These are phyloP conservation scores for Calonectria honghensis DNA, from an alignment of 2,329 filamentous ascomycete species.

Conservation along the genomic window DNA sequence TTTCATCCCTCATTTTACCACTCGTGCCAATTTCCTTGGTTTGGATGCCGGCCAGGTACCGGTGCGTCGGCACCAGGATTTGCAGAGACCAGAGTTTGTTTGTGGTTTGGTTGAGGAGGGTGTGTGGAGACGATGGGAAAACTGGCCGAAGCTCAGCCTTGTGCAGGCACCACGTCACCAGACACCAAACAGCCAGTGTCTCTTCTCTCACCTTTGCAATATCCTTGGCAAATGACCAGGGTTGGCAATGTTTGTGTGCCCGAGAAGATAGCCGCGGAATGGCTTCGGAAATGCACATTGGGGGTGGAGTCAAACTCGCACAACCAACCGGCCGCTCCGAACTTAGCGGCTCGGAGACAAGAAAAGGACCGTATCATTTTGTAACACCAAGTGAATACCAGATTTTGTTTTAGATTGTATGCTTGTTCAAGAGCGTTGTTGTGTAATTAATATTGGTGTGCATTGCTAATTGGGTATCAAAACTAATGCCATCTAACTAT, in stretches of 20 bases:
- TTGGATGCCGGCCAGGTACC: neutral
- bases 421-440: neutral
- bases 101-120: neutral
- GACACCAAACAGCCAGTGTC: neutral
- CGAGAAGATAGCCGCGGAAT: conserved; percentile 23
- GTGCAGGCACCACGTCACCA: conserved; percentile 4
- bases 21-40: neutral
- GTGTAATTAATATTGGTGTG: conserved; percentile 14
- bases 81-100: neutral
- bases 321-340: conserved; percentile 36
- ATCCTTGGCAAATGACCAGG: conserved; percentile 10
- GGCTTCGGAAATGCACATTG: conserved; percentile 9
- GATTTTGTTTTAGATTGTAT: neutral
- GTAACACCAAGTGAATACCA: neutral
- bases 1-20: neutral
- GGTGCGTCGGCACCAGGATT: conserved; percentile 1
- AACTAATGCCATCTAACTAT: conserved; percentile 34
- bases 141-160: conserved; percentile 11
- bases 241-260: neutral
- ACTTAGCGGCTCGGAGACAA: conserved; percentile 28
- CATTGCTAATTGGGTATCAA: conserved; percentile 44
- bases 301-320: neutral
- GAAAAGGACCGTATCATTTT: conserved; percentile 16
- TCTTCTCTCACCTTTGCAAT: neutral
- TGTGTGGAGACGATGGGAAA: neutral